These are phyloP conservation scores for Glycine latifolia DNA, from an alignment of 306 rosid species.

Conservation along the genomic window DNA sequence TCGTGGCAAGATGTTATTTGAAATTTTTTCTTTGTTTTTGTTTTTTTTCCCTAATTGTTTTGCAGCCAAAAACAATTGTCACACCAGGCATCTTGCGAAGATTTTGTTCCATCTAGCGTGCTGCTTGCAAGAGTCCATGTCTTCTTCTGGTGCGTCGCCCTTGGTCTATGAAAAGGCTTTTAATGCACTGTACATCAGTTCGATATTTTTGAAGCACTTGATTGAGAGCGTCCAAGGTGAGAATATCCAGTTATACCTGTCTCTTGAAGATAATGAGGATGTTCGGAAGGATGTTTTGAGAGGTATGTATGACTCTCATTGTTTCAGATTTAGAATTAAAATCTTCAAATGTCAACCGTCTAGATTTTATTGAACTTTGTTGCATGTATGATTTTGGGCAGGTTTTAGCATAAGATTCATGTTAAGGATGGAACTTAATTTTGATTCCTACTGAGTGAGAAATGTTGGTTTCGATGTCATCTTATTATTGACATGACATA, in stretches of 20 bases:
- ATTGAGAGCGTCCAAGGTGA: constrained; percentile 72
- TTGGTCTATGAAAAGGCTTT: constrained; percentile 77
- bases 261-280: constrained; percentile 71
- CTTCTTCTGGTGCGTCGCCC: constrained; percentile 68
- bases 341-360: constrained; percentile 8
- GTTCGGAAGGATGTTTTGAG: constrained; percentile 57
- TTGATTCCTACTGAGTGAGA: constrained; percentile 26
- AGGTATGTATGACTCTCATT: constrained; percentile 55
- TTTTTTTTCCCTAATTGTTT: constrained; percentile 4
- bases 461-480: neutral
- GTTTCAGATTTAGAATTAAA: constrained; percentile 30
- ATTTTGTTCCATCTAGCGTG: constrained; percentile 85
- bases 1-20: constrained; percentile 21
- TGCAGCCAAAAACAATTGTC: constrained; percentile 81
- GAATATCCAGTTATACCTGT: constrained; percentile 65
- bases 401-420: constrained; percentile 29
- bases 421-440: constrained; percentile 27
- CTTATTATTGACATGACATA: constrained; percentile 19
- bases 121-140: constrained; percentile 82
- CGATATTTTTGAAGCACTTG: constrained; percentile 82
- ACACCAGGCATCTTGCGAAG: constrained; percentile 92
- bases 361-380: constrained; percentile 9
- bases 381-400: constrained; percentile 1
- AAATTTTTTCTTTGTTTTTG: neutral
- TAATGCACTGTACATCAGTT: constrained; percentile 83